Base-by-base conservation (phyloP, 1,139 yeast species). In the Suhomyces maxii region DNA sequence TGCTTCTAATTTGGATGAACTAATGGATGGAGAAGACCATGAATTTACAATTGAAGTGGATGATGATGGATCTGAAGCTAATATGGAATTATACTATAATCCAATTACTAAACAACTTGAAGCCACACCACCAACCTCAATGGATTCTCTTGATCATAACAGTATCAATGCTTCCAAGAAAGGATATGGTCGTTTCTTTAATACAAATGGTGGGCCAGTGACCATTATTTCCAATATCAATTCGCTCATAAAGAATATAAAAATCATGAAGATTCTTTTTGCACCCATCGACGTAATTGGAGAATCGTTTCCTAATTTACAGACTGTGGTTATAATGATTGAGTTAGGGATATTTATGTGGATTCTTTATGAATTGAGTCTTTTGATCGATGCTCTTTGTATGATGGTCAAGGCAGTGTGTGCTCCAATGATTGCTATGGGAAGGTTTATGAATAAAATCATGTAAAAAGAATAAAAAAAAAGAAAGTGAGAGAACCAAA, bases 401-500 rank as follows among this genome's bases (percentile, higher is more conserved):
- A 71, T 73, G 76, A 72, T 73, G 66, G 69, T 75, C 11, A 71
- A 70, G 50, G 78, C 80, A 0, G 58, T 75, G 7, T 75, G 79
- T 63, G 77, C 79, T 2, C 80, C 79, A 6, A 70, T 75, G 73
- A 73, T 74, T 25, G 79, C 79, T 4, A 62, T 74, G 59, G 79
- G 79, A 3, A 53, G 73, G 46, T 67, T 74, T 49, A 70, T 74
- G 77, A 73, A 73, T 54, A 61, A 71, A 45, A 65, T 73, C 33
- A 68, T 73, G 65, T 63, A 45, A 44, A 7, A 10, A 14, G 18
- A 6, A 30, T 14, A 25, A 28, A 8, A 28, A 28, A 9, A 2
- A 28, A 28, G 4, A 34, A n/a, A n/a, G 6, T n/a, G 3, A n/a
- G 23, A 18, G 6, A 18, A 18, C 23, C 23, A 18, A 18, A 18